Percentiles rank a stretch among this genome's conserved stretches.
Evolutionary conservation across 1,284 basidiomycete species (phyloP).

Genomic region (Fomitiporia mediterranea): DNA sequence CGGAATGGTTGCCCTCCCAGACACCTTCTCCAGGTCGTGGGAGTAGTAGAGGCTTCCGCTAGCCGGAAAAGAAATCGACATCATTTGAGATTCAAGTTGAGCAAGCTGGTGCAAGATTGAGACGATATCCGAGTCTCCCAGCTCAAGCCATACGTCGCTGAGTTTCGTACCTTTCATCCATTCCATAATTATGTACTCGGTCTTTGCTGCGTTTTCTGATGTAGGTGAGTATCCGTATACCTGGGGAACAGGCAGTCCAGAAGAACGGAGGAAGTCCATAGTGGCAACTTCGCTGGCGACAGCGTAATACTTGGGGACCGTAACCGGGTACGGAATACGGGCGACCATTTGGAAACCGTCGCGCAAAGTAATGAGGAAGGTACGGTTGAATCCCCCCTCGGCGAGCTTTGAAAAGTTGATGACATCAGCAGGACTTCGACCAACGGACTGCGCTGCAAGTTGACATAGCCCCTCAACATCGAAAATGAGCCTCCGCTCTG

Average conservation of each 20-base stretch:
- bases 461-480: constrained; percentile 23
- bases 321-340: constrained; percentile 44
- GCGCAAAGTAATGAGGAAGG: constrained; percentile 42
- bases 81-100: constrained; percentile 45
- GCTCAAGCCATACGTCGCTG: constrained; percentile 40
- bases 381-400: constrained; percentile 42
- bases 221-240: constrained; percentile 47
- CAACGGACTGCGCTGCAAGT: constrained; percentile 25
- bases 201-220: constrained; percentile 44
- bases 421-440: constrained; percentile 33
- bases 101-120: constrained; percentile 41
- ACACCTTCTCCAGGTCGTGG: constrained; percentile 28
- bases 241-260: constrained; percentile 42
- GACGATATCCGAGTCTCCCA: constrained; percentile 38
- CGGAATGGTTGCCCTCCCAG: constrained; percentile 29
- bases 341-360: constrained; percentile 42
- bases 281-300: constrained; percentile 51
- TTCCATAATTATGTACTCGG: constrained; percentile 52
- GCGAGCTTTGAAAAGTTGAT: constrained; percentile 36
- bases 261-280: constrained; percentile 42
- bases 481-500: constrained; percentile 23
- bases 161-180: constrained; percentile 40
- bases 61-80: constrained; percentile 47
- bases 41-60: constrained; percentile 49
- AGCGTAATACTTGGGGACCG: constrained; percentile 40